Conservation (phyloP, 2,329 filamentous ascomycete genomes). For the Hypoxylon sp. region DNA sequence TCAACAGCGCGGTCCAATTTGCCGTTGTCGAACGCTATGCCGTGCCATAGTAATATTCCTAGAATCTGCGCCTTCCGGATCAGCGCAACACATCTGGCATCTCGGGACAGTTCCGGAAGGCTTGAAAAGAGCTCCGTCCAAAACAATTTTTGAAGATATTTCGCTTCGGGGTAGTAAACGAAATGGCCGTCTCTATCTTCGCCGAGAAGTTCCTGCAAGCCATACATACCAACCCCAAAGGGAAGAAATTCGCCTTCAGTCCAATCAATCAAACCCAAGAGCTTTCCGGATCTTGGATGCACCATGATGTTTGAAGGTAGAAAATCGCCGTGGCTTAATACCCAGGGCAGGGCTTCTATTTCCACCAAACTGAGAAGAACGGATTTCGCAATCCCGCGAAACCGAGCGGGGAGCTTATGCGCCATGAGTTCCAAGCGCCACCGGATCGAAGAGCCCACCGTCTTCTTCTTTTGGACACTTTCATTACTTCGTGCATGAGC, state of each 20-base stretch:
- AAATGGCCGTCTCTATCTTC: conserved; percentile 57
- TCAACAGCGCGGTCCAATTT: conserved; percentile 70
- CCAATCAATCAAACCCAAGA: conserved; percentile 74
- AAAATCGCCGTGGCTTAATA: conserved; percentile 73
- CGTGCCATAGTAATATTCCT: conserved; percentile 74
- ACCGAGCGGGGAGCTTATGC: conserved; percentile 55
- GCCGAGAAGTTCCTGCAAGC: conserved; percentile 72
- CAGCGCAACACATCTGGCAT: conserved; percentile 48
- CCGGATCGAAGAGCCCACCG: conserved; percentile 60
- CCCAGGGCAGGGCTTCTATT: conserved; percentile 65
- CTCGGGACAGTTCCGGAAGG: conserved; percentile 55
- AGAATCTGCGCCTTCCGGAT: conserved; percentile 63
- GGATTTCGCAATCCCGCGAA: conserved; percentile 49
- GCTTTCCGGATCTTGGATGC: conserved; percentile 57
- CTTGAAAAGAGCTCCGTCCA: conserved; percentile 61
- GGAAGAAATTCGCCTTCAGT: conserved; percentile 73
- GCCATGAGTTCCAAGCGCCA: conserved; percentile 59
- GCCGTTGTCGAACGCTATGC: conserved; percentile 74
- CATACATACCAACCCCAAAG: conserved; percentile 72
- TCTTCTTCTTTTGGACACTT: conserved; percentile 47
- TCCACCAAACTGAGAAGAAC: conserved; percentile 52
- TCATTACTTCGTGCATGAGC: conserved; percentile 41
- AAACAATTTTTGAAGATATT: conserved; percentile 62
- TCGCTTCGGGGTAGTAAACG: conserved; percentile 62
- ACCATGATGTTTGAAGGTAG: conserved; percentile 71